These are phyloP conservation scores for Begonia peltatifolia DNA, from an alignment of 306 rosid genomes.

Conservation along the genomic window DNA sequence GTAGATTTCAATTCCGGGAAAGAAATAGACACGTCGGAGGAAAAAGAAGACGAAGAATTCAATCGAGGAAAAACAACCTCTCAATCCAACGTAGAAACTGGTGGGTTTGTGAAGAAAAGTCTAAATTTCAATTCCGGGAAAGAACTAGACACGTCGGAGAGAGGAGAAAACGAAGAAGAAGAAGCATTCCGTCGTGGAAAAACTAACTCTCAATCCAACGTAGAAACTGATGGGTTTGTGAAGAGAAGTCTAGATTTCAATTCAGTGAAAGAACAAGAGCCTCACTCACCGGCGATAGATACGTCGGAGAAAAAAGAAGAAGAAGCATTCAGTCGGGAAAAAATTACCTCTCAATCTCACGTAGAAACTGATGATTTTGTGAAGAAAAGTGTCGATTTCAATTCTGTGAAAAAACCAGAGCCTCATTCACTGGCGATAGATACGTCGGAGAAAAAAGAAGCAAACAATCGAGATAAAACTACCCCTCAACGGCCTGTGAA, in stretches of 20 bases:
- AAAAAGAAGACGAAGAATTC: not conserved
- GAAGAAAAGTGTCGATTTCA: too few relatives aligned
- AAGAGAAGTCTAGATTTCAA: not conserved
- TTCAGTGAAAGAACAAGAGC: not conserved
- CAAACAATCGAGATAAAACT: too few relatives aligned
- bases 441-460: too few relatives aligned
- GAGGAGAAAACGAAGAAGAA: not conserved
- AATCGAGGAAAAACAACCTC: not conserved
- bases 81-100: not conserved
- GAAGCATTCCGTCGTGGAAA: not conserved
- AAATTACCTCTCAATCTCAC: too few relatives aligned
- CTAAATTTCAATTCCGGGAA: not conserved
- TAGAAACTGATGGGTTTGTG: not conserved
- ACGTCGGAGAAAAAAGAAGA: too few relatives aligned
- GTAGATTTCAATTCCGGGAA: not conserved
- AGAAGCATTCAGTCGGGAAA: too few relatives aligned
- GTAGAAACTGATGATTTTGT: too few relatives aligned
- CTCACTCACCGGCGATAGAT: too few relatives aligned
- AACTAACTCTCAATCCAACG: not conserved
- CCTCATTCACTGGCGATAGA: too few relatives aligned
- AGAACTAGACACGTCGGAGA: not conserved
- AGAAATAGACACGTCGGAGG: not conserved
- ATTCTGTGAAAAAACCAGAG: too few relatives aligned
- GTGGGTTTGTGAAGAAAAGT: not conserved
- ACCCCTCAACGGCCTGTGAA: too few relatives aligned